These are phyloP conservation scores for Apiotrichum mycotoxinovorans DNA, from an alignment of 1,284 basidiomycete genomes.

Conservation along the genomic window DNA sequence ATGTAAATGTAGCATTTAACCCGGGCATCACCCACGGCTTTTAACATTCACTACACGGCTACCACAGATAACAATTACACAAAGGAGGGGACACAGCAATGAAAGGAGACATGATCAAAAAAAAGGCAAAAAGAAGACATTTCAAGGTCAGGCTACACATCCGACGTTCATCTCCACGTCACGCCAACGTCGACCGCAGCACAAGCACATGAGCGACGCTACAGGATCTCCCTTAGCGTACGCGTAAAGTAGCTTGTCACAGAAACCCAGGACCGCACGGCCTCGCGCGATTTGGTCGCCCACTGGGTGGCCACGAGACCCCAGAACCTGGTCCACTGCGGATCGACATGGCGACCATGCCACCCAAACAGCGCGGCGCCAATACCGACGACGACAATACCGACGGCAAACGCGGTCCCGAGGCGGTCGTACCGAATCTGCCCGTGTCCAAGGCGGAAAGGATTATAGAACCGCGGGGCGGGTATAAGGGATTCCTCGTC, in stretches of 20 bases:
- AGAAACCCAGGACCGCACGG: not conserved
- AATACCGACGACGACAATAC: conserved; percentile 36
- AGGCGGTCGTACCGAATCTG: conserved; percentile 5
- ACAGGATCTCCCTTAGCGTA: conserved; percentile 1
- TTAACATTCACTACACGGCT: too few species aligned
- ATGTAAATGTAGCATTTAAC: too few species aligned
- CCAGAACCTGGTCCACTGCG: conserved; percentile 39
- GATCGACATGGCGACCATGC: conserved; percentile 9
- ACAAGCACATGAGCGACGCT: not conserved
- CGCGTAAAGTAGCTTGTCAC: not conserved
- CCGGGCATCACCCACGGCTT: too few species aligned
- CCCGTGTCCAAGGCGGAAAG: not conserved
- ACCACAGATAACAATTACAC: too few species aligned
- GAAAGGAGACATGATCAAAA: too few species aligned
- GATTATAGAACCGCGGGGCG: not conserved
- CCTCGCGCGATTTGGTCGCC: not conserved
- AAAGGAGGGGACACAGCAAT: too few species aligned
- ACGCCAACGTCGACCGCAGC: too few species aligned
- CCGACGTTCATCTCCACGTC: too few species aligned
- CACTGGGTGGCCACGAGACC: conserved; percentile 7
- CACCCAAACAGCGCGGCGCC: conserved; percentile 38
- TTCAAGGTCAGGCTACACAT: too few species aligned
- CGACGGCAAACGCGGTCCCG: conserved; percentile 33
- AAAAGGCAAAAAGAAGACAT: too few species aligned
- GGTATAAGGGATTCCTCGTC: conserved; percentile 13